Evolutionary conservation across 106 monocot genomes (phyloP), one percentile per base, ranked within the genome.

Genomic region (Agapanthus africanus): DNA sequence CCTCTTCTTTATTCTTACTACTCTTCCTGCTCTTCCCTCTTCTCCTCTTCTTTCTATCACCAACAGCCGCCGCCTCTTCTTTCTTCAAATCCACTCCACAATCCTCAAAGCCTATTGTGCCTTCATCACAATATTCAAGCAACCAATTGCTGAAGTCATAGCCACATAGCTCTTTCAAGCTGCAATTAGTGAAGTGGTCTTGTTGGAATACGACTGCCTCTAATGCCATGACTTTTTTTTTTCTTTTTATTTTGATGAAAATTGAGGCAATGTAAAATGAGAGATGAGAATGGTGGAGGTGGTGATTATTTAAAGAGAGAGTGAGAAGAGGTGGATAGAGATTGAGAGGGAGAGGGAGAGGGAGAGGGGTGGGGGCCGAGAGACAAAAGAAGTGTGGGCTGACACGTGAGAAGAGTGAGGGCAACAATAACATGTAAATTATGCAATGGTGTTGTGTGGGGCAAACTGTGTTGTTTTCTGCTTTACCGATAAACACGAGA

Each of bases 1-100:
- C n/a, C n/a, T n/a, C n/a, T 80, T 84, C 84, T 62, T 71, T 74
- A 51, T 84, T 80, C 80, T 84, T 84, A 31, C 61, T 49, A 54
- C 54, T 71, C 77, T 54, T 85, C 76, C 74, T 81, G 61, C 14
- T 37, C 37, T 59, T 62, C 68, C 33, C n/a, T n/a, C n/a, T n/a
- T n/a, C n/a, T n/a, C n/a, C n/a, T n/a, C n/a, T n/a, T n/a, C n/a
- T n/a, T n/a, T n/a, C n/a, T n/a, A n/a, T n/a, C n/a, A n/a, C n/a
- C n/a, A n/a, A n/a, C n/a, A n/a, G n/a, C n/a, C n/a, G n/a, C n/a
- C n/a, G n/a, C n/a, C n/a, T n/a, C n/a, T n/a, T n/a, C n/a, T n/a
- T 39, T n/a, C 28, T 7, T 30, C 1, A 30, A 57, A 3, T 31
- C 15, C 56, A 35, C 7, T 6, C 33, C 61, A 33, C 18, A 19